A percentile compares a stretch with the other conserved stretches of the same genome.
Conservation (phyloP, 345 rosid genomes). For the Dovyalis caffra region DNA sequence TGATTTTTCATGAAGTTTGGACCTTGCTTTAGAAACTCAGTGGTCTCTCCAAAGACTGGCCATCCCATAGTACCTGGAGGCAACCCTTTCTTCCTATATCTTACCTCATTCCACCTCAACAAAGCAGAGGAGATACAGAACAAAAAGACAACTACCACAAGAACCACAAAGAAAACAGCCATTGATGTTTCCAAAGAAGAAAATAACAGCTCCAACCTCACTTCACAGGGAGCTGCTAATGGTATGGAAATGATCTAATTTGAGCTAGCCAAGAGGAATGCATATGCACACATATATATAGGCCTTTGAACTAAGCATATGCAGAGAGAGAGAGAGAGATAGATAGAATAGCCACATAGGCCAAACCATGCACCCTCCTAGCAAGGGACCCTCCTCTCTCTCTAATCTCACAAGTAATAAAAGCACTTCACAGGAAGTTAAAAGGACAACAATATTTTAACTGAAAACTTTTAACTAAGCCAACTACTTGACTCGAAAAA, state of each 20-base stretch:
- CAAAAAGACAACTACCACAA: constrained; percentile 22
- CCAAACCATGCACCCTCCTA: constrained; percentile 39
- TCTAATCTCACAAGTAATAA: constrained; percentile 7
- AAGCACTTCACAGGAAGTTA: constrained; percentile 10
- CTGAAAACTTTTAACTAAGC: constrained; percentile 8
- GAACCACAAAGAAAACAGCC: constrained; percentile 56
- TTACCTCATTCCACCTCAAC: constrained; percentile 69
- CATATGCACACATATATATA: constrained; percentile 24
- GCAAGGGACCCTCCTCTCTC: constrained; percentile 23
- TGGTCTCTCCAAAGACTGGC: constrained; percentile 84
- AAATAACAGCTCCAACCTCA: constrained; percentile 11
- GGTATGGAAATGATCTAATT: constrained; percentile 16
- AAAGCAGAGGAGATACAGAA: constrained; percentile 53
- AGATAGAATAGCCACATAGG: constrained; percentile 23
- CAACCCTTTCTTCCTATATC: constrained; percentile 54
- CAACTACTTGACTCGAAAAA: constrained; percentile 3
- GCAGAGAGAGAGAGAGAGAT: neutral
- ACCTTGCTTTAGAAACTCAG: constrained; percentile 71
- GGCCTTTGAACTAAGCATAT: constrained; percentile 2
- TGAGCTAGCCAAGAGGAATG: constrained; percentile 20
- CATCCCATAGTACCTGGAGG: constrained; percentile 97
- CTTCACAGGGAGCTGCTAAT: neutral
- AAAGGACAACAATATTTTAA: neutral
- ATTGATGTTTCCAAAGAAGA: constrained; percentile 34
- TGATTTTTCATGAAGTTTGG: constrained; percentile 78